Evolutionary conservation across 768 basidiomycete species (phyloP).

Genomic region (Pulveroboletus sp.): DNA sequence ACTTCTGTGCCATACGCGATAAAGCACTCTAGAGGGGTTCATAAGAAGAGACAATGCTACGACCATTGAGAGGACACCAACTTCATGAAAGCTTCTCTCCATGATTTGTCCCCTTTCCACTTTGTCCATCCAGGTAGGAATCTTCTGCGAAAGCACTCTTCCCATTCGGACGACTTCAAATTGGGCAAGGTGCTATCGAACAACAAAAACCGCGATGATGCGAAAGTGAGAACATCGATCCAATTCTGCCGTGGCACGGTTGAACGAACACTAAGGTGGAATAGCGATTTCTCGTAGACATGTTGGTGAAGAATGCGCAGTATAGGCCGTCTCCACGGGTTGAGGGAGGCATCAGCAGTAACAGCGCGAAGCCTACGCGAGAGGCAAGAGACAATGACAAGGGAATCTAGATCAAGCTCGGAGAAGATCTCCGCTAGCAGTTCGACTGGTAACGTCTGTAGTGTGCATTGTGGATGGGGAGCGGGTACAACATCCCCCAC

Average conservation of each 20-base stretch:
- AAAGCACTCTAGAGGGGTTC: constrained; percentile 43
- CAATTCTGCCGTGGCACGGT: constrained; percentile 74
- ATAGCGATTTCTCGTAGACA: constrained; percentile 47
- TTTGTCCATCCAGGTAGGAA: constrained; percentile 76
- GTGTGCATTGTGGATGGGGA: constrained; percentile 2
- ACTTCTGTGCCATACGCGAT: constrained; percentile 66
- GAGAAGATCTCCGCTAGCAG: constrained; percentile 67
- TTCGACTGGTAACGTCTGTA: constrained; percentile 67
- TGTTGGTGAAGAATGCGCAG: constrained; percentile 46
- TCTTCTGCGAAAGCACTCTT: constrained; percentile 64
- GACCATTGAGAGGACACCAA: constrained; percentile 30
- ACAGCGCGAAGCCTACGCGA: constrained; percentile 56
- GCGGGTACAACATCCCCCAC: not conserved
- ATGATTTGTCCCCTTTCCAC: constrained; percentile 57
- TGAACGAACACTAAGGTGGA: constrained; percentile 55
- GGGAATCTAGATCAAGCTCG: constrained; percentile 59
- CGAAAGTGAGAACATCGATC: constrained; percentile 69
- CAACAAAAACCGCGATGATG: constrained; percentile 56
- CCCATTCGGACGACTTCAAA: constrained; percentile 62
- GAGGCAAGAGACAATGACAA: constrained; percentile 55
- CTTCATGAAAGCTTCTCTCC: constrained; percentile 68
- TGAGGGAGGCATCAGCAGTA: constrained; percentile 58
- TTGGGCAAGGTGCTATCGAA: constrained; percentile 68
- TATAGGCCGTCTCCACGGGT: constrained; percentile 75
- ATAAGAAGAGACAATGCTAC: constrained; percentile 5